A percentile compares a stretch with the other conserved stretches of the same genome.
These are phyloP conservation scores for Colletotrichum tabaci DNA, from an alignment of 2,329 filamentous ascomycete species.

Conservation along the genomic window DNA sequence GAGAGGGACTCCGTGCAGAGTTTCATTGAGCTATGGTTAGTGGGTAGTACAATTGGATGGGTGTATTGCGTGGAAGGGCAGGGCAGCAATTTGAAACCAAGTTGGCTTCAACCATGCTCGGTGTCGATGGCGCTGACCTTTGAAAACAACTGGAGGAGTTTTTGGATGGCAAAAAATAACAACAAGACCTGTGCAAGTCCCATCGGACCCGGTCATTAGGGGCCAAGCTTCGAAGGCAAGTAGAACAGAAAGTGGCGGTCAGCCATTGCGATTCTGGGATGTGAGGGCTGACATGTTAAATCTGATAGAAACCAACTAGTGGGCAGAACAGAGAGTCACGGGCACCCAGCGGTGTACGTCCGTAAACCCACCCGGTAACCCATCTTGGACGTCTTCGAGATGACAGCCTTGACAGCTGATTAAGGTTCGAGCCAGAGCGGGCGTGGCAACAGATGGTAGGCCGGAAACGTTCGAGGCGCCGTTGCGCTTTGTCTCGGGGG, in stretches of 20 bases:
- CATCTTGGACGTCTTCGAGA: neutral
- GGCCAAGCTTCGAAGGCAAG: too few species aligned
- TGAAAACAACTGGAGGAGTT: conserved; percentile 2
- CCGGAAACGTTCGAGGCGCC: conserved; percentile 27
- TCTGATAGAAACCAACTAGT: conserved; percentile 13
- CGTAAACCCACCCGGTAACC: neutral
- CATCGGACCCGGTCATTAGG: too few species aligned
- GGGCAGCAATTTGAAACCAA: neutral
- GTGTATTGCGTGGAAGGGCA: too few species aligned
- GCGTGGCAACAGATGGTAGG: conserved; percentile 11
- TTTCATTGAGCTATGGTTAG: too few species aligned
- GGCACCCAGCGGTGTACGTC: conserved; percentile 2
- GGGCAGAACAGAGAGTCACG: neutral
- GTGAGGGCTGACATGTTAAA: conserved; percentile 5
- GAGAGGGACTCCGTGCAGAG: too few species aligned
- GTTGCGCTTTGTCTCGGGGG: conserved; percentile 30
- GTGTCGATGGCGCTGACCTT: neutral
- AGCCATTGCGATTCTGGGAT: neutral
- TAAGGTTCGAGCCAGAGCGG: conserved; percentile 15
- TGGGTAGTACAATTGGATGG: too few species aligned
- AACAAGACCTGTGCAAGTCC: neutral
- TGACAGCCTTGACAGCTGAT: conserved; percentile 3
- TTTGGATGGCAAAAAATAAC: neutral
- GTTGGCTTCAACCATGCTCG: conserved; percentile 1
- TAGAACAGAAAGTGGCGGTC: conserved; percentile 18